These are phyloP conservation scores for Apiospora kogelbergensis DNA, from an alignment of 2,329 filamentous ascomycete species.

Conservation along the genomic window DNA sequence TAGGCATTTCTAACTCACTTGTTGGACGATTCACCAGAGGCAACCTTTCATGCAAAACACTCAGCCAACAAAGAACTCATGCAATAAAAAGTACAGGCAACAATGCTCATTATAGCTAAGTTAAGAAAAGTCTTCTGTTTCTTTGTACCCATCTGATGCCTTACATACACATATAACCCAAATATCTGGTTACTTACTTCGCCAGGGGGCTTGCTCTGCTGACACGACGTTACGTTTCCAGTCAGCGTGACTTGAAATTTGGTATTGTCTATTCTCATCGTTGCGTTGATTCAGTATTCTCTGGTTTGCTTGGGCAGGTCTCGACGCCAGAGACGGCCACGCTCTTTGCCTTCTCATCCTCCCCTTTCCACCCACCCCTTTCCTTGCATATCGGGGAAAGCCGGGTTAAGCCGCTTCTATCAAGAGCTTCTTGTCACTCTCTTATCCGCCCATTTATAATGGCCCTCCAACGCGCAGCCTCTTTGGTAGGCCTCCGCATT, in stretches of 20 bases:
- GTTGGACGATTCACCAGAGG: background rate
- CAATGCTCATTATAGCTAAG: background rate
- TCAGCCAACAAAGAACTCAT: background rate
- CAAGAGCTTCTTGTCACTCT: too few relatives aligned
- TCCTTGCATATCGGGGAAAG: background rate
- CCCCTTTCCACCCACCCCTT: background rate
- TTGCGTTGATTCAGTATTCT: background rate
- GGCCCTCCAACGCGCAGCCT: background rate
- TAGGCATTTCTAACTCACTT: background rate
- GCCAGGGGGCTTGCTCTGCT: background rate
- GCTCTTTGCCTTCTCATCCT: background rate
- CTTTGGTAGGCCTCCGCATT: conserved; percentile 6
- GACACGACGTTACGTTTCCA: background rate
- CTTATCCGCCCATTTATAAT: background rate
- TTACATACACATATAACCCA: background rate
- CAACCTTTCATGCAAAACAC: background rate
- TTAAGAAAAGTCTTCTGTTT: background rate
- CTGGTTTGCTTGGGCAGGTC: background rate
- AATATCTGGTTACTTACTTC: background rate
- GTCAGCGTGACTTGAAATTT: background rate
- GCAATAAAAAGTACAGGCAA: background rate
- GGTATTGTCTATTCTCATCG: background rate
- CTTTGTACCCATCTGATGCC: background rate
- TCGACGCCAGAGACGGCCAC: background rate
- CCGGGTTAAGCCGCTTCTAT: background rate